A percentile compares a stretch with the other conserved stretches of the same genome.
Conservation (phyloP, 768 basidiomycete species). For the Mycena sanguinolenta region DNA sequence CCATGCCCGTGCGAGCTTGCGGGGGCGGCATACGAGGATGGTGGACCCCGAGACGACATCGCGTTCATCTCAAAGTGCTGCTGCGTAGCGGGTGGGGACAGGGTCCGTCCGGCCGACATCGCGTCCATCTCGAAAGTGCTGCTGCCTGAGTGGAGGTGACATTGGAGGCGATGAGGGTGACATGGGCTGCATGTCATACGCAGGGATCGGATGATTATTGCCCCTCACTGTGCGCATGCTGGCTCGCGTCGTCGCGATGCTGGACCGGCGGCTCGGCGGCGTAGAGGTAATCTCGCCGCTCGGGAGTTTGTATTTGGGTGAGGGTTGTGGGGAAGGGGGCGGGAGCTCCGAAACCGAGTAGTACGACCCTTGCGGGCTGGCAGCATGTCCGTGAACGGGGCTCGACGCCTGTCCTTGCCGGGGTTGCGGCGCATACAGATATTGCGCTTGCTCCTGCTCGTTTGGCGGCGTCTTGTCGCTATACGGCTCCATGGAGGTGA, state of each 20-base stretch:
- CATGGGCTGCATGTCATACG: slow-evolving; percentile 27
- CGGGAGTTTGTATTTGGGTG: slow-evolving; percentile 61
- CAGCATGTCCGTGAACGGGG: slow-evolving; percentile 27
- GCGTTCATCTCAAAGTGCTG: slow-evolving; percentile 38
- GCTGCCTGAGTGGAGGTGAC: no score
- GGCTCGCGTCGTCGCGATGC: slow-evolving; percentile 46
- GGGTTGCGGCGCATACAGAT: slow-evolving; percentile 32
- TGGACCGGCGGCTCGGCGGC: slow-evolving; percentile 57
- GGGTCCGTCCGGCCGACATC: slow-evolving; percentile 3
- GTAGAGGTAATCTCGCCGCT: slow-evolving; percentile 61
- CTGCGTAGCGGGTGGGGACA: slow-evolving; percentile 18
- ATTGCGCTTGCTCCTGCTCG: slow-evolving; percentile 41
- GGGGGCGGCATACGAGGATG: slow-evolving; percentile 27
- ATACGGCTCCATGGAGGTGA: slow-evolving; percentile 53
- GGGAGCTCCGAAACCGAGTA: slow-evolving; percentile 81
- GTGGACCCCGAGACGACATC: slow-evolving; percentile 3
- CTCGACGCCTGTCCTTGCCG: slow-evolving; percentile 8
- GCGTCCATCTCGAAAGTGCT: no score
- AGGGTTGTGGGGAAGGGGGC: slow-evolving; percentile 70
- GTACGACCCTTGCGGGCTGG: slow-evolving; percentile 66
- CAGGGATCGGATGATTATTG: slow-evolving; percentile 44
- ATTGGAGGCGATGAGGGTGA: slow-evolving; percentile 14
- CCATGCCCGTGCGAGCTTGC: slow-evolving; percentile 39
- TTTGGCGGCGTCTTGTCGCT: slow-evolving; percentile 60
- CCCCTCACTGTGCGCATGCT: slow-evolving; percentile 42